phyloP scores from a whole-genome alignment of 257 asterid genomes.

The Nicotiana undulata region DNA sequence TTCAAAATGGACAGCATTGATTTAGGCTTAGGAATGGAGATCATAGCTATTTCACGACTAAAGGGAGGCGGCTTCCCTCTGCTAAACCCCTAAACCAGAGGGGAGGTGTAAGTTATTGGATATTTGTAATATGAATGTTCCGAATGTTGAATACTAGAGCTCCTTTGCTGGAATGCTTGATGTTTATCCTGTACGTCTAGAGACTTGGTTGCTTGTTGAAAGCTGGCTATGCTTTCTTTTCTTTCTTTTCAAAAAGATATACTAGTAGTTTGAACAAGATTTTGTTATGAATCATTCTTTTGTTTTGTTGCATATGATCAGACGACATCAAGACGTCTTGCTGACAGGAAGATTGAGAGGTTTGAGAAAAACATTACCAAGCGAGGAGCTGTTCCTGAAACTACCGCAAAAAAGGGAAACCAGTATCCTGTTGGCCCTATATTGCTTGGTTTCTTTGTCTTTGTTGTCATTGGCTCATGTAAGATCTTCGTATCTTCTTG shows the following conservation, averaged over 20 bases:
- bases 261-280: neutral
- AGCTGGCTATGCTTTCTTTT: neutral
- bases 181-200: neutral
- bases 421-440: constrained; percentile 83
- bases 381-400: constrained; percentile 78
- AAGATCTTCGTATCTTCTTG: constrained; percentile 20
- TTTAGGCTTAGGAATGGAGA: neutral
- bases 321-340: constrained; percentile 93
- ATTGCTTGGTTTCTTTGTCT: constrained; percentile 83
- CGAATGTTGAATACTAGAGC: neutral
- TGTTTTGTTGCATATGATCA: constrained; percentile 16
- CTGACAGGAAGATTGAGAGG: constrained; percentile 78
- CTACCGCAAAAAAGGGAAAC: constrained; percentile 66
- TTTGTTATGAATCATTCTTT: neutral
- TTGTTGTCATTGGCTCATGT: constrained; percentile 96
- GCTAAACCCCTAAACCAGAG: neutral
- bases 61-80: neutral
- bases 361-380: constrained; percentile 87
- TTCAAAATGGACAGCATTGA: neutral
- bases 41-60: neutral
- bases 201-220: neutral
- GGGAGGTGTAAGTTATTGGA: neutral
- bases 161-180: neutral
- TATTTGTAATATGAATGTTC: neutral
- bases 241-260: neutral